Percentiles rank a stretch among this genome's conserved stretches.
phyloP scores from a whole-genome alignment of 139 green algal species.

The Haematococcus sp. region DNA sequence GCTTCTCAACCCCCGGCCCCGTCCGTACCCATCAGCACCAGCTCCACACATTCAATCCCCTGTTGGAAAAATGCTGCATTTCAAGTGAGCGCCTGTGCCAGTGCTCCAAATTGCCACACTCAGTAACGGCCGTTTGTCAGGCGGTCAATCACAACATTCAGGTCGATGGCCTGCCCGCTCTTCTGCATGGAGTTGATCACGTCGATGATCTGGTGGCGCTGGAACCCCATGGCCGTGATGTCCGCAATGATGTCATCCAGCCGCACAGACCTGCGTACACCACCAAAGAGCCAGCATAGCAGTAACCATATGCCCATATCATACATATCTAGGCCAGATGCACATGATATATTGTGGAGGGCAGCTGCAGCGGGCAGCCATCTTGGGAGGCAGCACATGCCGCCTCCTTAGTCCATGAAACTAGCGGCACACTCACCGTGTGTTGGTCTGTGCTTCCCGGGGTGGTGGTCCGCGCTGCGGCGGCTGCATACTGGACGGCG shows the following conservation, averaged over 20 bases:
- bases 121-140: conserved; percentile 42
- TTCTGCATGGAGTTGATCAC: conserved; percentile 64
- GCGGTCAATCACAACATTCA: conserved; percentile 80
- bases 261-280: conserved; percentile 32
- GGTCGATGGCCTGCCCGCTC: conserved; percentile 67
- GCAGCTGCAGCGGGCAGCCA: neutral
- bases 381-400: no score
- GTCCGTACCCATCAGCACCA: no score
- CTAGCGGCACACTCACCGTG: neutral
- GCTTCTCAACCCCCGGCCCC: no score
- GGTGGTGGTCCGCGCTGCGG: no score
- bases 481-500: neutral
- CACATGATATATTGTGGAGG: no score
- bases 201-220: conserved; percentile 39
- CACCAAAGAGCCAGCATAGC: neutral
- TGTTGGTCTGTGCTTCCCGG: neutral
- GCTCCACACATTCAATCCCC: no score
- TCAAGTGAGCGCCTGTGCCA: no score
- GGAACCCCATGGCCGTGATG: conserved; percentile 80
- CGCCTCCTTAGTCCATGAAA: no score
- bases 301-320: neutral
- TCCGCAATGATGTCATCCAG: conserved; percentile 77
- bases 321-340: neutral
- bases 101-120: no score
- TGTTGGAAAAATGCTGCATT: no score